These are phyloP conservation scores for Lepiota brunneoincarnata DNA, from an alignment of 768 basidiomycete genomes.

Conservation along the genomic window DNA sequence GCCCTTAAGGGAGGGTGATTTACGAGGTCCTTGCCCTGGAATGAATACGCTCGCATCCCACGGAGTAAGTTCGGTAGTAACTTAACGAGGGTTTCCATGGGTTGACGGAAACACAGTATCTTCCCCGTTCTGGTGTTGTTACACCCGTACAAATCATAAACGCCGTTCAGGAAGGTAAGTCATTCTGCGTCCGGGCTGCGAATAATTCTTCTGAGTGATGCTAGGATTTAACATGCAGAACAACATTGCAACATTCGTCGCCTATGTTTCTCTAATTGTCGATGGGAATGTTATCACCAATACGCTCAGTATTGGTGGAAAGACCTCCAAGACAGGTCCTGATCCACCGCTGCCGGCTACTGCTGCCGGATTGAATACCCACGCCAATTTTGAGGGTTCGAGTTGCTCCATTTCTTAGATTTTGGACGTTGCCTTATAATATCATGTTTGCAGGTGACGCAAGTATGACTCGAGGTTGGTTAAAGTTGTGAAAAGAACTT, in stretches of 20 bases:
- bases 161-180: constrained; percentile 17
- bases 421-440: too few species aligned
- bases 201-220: neutral
- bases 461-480: constrained; percentile 14
- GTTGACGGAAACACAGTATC: constrained; percentile 9
- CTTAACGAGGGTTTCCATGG: neutral
- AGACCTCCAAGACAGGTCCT: constrained; percentile 13
- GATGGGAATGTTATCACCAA: constrained; percentile 17
- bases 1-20: constrained; percentile 14
- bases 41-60: constrained; percentile 20
- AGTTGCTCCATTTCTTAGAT: too few species aligned
- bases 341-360: constrained; percentile 16
- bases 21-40: constrained; percentile 20
- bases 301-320: constrained; percentile 16
- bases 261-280: constrained; percentile 15
- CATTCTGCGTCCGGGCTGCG: neutral
- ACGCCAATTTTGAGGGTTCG: constrained; percentile 15
- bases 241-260: constrained; percentile 13
- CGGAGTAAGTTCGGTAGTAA: constrained; percentile 10
- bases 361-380: constrained; percentile 17
- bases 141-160: constrained; percentile 15
- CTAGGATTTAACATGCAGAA: constrained; percentile 18
- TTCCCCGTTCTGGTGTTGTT: constrained; percentile 16
- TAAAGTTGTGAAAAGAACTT: neutral
- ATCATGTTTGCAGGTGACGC: neutral